Evolutionary conservation across 2,329 filamentous ascomycete species (phyloP), one percentile per base, ranked within the genome.

Genomic region (Proliferodiscus dingleyae): DNA sequence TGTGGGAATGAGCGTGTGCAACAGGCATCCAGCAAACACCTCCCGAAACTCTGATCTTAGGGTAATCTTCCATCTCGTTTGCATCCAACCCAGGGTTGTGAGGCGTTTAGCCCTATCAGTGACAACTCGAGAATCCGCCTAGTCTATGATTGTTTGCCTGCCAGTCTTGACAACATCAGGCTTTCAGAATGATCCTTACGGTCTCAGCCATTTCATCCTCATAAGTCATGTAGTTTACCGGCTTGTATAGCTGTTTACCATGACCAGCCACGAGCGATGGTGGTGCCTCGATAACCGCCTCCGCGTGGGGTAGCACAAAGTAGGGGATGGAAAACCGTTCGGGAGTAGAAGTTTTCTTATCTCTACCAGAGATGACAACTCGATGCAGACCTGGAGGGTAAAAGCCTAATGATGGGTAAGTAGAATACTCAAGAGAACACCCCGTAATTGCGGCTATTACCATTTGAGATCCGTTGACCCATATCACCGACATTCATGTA

Each of bases 401-500:
- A 33, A 30, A 16, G 11, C 39, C 39, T 41, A 26, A 19, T 16
- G 7, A 2, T n/a, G 5, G 11, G 23, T 18, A 5, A 8, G 8
- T 29, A 8, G 8, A 29, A 40, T 15, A 7, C 10, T 40, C 23
- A n/a, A n/a, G n/a, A n/a, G n/a, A n/a, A n/a, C n/a, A n/a, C n/a
- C n/a, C n/a, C 6, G 24, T 26, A 11, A 26, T 26, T 11, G 11
- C 15, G 23, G 22, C 3, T 24, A n/a, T 11, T n/a, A 32, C 39
- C 39, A 22, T 41, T 41, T 3, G 39, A 41, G 9, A 41, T 22
- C 5, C 39, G 39, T 9, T 41, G 23, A 19, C 18, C 9, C 39
- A 41, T 41, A 19, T 41, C 39, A 9, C 39, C 39, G 11, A 41
- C 32, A 18, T 41, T 41, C 24, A 41, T 22, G 18, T 41, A 41